phyloP scores from a whole-genome alignment of 345 rosid genomes.

The Anastatica hierochuntica region DNA sequence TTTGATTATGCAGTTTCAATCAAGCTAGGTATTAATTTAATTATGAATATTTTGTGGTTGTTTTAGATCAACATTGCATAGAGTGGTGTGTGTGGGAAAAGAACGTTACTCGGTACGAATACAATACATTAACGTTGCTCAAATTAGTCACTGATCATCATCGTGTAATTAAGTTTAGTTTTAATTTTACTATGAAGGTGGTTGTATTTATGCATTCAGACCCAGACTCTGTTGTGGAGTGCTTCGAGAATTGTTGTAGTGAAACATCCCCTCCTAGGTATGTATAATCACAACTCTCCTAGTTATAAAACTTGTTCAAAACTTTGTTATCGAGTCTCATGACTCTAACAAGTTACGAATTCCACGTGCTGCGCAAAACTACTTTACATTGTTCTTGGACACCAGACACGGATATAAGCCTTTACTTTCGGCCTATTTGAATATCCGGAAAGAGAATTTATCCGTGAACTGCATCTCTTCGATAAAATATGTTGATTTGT shows the following conservation, averaged over 20 bases:
- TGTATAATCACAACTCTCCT: not conserved
- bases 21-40: no score
- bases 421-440: no score
- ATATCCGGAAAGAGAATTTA: no score
- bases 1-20: not conserved
- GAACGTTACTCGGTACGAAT: slow-evolving; percentile 69
- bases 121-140: not conserved
- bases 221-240: slow-evolving; percentile 52
- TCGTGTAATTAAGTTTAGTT: not conserved
- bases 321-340: no score
- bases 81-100: slow-evolving; percentile 62
- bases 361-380: no score
- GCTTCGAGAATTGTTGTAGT: slow-evolving; percentile 64
- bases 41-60: no score
- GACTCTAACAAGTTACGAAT: no score
- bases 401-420: no score
- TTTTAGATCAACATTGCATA: slow-evolving; percentile 67
- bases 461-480: no score
- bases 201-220: slow-evolving; percentile 64
- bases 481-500: no score
- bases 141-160: not conserved
- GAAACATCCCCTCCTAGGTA: slow-evolving; percentile 55
- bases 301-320: no score
- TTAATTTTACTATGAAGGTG: slow-evolving; percentile 28
- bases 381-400: no score